Conservation (phyloP, 768 basidiomycete genomes). For the Hericium erinaceus region DNA sequence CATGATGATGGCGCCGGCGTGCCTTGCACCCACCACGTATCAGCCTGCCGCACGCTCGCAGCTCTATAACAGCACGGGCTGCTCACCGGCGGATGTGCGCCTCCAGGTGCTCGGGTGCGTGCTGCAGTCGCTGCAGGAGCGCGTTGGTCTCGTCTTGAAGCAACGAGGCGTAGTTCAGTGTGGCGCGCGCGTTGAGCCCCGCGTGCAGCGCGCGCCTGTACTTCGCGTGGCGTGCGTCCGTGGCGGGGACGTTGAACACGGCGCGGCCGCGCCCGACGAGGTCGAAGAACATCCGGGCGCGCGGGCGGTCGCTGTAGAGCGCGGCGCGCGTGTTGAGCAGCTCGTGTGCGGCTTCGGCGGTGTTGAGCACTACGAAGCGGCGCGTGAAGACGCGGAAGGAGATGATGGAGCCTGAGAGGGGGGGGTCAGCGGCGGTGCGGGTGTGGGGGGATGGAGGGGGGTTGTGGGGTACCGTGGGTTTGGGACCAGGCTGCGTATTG, state of each 20-base stretch:
- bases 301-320: not conserved
- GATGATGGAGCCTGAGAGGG: not conserved
- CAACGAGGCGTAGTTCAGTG: constrained; percentile 23
- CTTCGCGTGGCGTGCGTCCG: constrained; percentile 26
- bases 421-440: not conserved
- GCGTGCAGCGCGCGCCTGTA: constrained; percentile 34
- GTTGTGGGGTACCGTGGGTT: not conserved
- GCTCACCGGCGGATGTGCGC: too few relatives aligned
- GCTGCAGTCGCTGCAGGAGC: constrained; percentile 20
- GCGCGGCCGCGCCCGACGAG: constrained; percentile 32
- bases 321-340: not conserved
- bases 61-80: too few relatives aligned
- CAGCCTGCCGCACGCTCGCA: constrained; percentile 19
- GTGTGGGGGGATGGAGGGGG: not conserved
- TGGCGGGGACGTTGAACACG: constrained; percentile 36
- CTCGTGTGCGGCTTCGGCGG: not conserved
- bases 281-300: constrained; percentile 25
- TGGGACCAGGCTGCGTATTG: not conserved
- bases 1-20: constrained; percentile 27
- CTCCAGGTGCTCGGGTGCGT: constrained; percentile 8
- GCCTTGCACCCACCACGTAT: constrained; percentile 29
- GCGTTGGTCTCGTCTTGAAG: not conserved
- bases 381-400: not conserved
- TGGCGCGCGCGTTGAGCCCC: constrained; percentile 27
- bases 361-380: constrained; percentile 1